Percentiles rank a stretch among this genome's conserved stretches.
These are phyloP conservation scores for Wickerhamiella sorbophila DNA, from an alignment of 805 yeast species.

Conservation along the genomic window DNA sequence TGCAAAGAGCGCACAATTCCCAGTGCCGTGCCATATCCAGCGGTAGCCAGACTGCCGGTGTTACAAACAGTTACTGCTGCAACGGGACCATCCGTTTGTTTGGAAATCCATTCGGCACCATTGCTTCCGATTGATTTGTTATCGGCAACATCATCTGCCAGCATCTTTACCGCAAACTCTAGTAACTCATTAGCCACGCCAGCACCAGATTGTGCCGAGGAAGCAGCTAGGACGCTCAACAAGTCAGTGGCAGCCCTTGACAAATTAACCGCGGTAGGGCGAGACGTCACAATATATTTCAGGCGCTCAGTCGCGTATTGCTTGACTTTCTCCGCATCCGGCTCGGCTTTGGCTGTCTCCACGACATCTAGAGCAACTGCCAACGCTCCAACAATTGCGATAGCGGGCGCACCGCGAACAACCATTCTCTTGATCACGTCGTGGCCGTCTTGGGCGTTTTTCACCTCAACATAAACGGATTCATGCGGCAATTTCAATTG, in stretches of 20 bases:
- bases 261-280: conserved; percentile 94
- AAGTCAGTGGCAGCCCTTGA: conserved; percentile 55
- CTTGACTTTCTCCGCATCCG: conserved; percentile 10
- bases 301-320: conserved; percentile 31
- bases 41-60: conserved; percentile 92
- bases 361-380: conserved; percentile 63
- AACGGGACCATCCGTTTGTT: conserved; percentile 40
- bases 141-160: conserved; percentile 64
- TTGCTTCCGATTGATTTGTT: conserved; percentile 65
- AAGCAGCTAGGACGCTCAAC: conserved; percentile 22
- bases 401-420: conserved; percentile 97
- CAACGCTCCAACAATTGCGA: conserved; percentile 85
- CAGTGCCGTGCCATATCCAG: conserved; percentile 94
- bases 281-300: conserved; percentile 52
- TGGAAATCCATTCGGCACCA: conserved; percentile 56
- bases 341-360: conserved; percentile 20
- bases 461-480: conserved; percentile 49
- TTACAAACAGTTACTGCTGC: conserved; percentile 86
- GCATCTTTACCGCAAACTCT: conserved; percentile 33
- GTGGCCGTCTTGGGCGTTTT: conserved; percentile 59
- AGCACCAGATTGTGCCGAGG: conserved; percentile 12
- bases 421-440: conserved; percentile 80
- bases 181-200: conserved; percentile 27
- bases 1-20: conserved; percentile 74
- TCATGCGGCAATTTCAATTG: conserved; percentile 74